Conservation (phyloP, 805 yeast genomes). For the Metschnikowia gelsemii region DNA sequence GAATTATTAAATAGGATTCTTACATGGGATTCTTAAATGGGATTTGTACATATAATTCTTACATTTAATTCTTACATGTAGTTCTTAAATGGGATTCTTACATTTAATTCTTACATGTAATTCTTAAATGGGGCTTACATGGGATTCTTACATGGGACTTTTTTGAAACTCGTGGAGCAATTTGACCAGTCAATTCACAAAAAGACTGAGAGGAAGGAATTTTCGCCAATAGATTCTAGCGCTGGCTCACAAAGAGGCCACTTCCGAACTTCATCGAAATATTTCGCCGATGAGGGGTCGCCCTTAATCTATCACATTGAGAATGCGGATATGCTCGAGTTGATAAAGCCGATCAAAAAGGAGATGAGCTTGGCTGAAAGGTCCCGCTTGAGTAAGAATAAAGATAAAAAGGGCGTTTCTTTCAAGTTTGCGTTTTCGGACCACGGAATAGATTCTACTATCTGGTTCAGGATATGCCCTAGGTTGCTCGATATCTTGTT, state of each 20-base stretch:
- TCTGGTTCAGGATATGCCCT: conserved; percentile 93
- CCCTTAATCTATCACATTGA: conserved; percentile 76
- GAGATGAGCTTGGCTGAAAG: conserved; percentile 74
- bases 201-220: conserved; percentile 31
- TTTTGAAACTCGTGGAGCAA: conserved; percentile 73
- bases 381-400: conserved; percentile 63
- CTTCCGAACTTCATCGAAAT: conserved; percentile 61
- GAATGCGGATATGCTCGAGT: conserved; percentile 60
- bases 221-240: conserved; percentile 22
- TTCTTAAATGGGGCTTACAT: too few relatives aligned
- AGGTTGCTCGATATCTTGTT: conserved; percentile 67
- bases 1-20: too few relatives aligned
- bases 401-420: conserved; percentile 64
- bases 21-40: too few relatives aligned
- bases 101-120: too few relatives aligned
- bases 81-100: too few relatives aligned
- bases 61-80: too few relatives aligned
- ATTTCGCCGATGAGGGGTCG: conserved; percentile 77
- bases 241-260: conserved; percentile 33
- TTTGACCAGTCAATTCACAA: conserved; percentile 82
- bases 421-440: conserved; percentile 82
- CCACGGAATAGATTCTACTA: conserved; percentile 91
- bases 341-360: conserved; percentile 53
- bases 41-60: too few relatives aligned
- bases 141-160: too few relatives aligned